A percentile compares a stretch with the other conserved stretches of the same genome.
phyloP scores from a whole-genome alignment of 1,284 basidiomycete species.

The Porogramme epimiltina region DNA sequence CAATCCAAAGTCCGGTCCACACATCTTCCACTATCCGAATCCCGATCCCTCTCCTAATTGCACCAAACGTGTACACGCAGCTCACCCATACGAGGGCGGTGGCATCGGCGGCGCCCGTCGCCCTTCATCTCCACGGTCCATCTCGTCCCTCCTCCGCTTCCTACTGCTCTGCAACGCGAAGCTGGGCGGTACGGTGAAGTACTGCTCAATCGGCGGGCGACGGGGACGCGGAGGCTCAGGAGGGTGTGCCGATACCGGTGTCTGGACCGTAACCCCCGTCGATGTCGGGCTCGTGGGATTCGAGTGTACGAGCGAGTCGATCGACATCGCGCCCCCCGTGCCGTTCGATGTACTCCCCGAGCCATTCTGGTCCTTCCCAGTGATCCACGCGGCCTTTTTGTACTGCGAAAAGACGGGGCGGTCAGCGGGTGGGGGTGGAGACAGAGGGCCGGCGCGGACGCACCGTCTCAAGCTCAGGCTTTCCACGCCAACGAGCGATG shows the following conservation, averaged over 20 bases:
- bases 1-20: neutral
- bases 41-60: neutral
- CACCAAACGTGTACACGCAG: neutral
- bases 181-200: constrained; percentile 40
- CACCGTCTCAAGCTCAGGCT: constrained; percentile 79
- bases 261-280: constrained; percentile 10
- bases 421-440: constrained; percentile 7
- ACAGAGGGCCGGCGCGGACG: constrained; percentile 21
- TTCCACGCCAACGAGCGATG: constrained; percentile 76
- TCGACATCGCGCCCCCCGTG: constrained; percentile 46
- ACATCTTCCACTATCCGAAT: neutral
- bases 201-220: constrained; percentile 41
- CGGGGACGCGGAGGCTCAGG: constrained; percentile 19
- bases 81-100: constrained; percentile 12
- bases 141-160: constrained; percentile 32
- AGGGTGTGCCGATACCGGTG: constrained; percentile 20
- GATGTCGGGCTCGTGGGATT: constrained; percentile 56
- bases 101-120: constrained; percentile 16
- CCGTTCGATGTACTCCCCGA: constrained; percentile 27
- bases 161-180: constrained; percentile 24
- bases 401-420: constrained; percentile 39
- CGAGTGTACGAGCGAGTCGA: constrained; percentile 64
- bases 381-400: constrained; percentile 47
- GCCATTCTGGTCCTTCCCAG: constrained; percentile 22
- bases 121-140: constrained; percentile 28